Evolutionary conservation across 176 grass and related monocot species (phyloP), one percentile per base, ranked within the genome.

Genomic region (Ensete glaucum): DNA sequence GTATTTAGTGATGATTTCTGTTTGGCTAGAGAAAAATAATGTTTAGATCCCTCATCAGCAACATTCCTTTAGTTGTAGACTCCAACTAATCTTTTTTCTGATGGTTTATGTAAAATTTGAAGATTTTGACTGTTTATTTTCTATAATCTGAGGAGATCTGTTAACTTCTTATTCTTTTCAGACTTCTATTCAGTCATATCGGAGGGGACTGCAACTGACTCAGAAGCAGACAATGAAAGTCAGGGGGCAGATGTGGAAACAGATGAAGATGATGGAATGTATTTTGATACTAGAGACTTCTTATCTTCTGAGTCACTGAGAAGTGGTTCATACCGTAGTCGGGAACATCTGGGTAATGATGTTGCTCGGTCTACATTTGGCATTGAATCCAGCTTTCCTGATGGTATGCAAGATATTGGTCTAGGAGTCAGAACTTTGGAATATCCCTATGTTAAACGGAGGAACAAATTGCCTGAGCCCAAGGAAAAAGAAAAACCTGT

Each of bases 101-200:
- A 43, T 43, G 34, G 34, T 43, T 5, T 43, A 43, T 43, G 34
- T 43, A 6, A 43, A 43, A 43, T 43, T 43, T 43, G 34, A 43
- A 43, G 34, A 43, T 50, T 25, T 66, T 14, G 63, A 58, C 21
- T 69, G 17, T 59, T 71, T 68, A 58, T 76, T 43, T 43, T 43
- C 34, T 43, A 6, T 3, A 6, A 43, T 11, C 62, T 62, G 54
- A 57, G 53, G 71, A 53, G 19, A 21, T 54, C 75, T 17, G 4
- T 48, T 67, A 19, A 71, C 78, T 43, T 73, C 73, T 21, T 79
- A 9, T 64, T 63, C 27, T 81, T 17, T 69, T 29, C 93, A 96
- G 93, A 96, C 85, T 96, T 96, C 82, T 96, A 88, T 84, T 96
- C 93, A 74, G 89, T 96, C 72, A 73, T 96, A 75, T 96, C 93